Percentiles rank a stretch among this genome's conserved stretches.
Evolutionary conservation across 305 asterid genomes (phyloP).

Genomic region (Coffea humblotiana): DNA sequence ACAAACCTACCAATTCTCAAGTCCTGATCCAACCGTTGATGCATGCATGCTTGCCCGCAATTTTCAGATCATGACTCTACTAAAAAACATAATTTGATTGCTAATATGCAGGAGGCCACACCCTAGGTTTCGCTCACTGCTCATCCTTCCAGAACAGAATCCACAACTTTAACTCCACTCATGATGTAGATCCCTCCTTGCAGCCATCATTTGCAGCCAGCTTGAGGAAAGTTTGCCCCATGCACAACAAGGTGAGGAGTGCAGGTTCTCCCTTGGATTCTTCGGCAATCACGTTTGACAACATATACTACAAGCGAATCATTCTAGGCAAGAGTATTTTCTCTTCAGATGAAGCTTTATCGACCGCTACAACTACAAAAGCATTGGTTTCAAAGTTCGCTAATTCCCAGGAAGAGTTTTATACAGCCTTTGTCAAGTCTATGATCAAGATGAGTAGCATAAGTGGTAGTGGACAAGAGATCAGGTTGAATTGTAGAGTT

Average conservation of each 20-base stretch:
- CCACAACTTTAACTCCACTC: constrained; percentile 33
- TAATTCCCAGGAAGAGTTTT: constrained; percentile 32
- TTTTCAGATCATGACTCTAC: not conserved
- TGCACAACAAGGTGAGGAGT: constrained; percentile 27
- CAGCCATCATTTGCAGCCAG: constrained; percentile 39
- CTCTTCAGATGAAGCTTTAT: constrained; percentile 46
- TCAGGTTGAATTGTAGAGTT: constrained; percentile 34
- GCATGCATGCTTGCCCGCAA: not conserved
- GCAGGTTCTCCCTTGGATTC: constrained; percentile 42
- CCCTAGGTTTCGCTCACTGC: constrained; percentile 49
- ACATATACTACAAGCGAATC: constrained; percentile 34
- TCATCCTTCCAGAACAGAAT: constrained; percentile 47
- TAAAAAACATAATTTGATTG: not conserved
- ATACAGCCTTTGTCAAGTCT: constrained; percentile 33
- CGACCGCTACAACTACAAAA: constrained; percentile 27
- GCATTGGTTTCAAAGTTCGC: constrained; percentile 34
- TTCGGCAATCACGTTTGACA: constrained; percentile 34
- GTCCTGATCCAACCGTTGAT: too few relatives aligned
- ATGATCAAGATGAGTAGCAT: constrained; percentile 57
- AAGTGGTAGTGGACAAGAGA: constrained; percentile 34
- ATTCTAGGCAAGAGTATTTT: constrained; percentile 34
- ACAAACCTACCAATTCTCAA: too few relatives aligned
- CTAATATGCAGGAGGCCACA: constrained; percentile 44
- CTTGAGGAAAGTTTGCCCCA: constrained; percentile 34
- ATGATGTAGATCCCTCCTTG: constrained; percentile 40